These are phyloP conservation scores for Verbascum thapsus DNA, from an alignment of 257 asterid species.

Conservation along the genomic window DNA sequence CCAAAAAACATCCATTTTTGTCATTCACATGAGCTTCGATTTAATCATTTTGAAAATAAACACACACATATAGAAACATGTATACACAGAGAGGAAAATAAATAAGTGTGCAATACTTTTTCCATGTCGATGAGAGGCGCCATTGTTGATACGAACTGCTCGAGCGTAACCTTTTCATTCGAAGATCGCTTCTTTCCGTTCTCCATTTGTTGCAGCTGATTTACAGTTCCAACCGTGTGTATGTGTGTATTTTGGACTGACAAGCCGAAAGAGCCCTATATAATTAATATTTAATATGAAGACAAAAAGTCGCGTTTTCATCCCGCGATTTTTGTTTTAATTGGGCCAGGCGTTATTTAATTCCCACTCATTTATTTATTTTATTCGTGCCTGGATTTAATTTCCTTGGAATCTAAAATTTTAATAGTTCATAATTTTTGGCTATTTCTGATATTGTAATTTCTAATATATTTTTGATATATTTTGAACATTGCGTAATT, in stretches of 20 bases:
- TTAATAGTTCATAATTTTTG: too few relatives aligned
- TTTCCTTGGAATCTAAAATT: too few relatives aligned
- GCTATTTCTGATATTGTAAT: too few relatives aligned
- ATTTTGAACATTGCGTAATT: too few relatives aligned
- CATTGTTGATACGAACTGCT: constrained; percentile 87
- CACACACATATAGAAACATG: neutral
- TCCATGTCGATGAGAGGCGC: constrained; percentile 92
- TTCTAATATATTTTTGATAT: too few relatives aligned
- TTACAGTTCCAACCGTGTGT: constrained; percentile 20
- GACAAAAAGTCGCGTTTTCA: neutral
- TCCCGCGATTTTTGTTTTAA: neutral
- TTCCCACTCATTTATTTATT: too few relatives aligned
- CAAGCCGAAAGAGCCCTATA: neutral
- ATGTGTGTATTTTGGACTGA: constrained; percentile 10
- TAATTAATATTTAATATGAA: neutral
- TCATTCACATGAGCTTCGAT: too few relatives aligned
- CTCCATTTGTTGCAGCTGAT: constrained; percentile 52
- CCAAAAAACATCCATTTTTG: too few relatives aligned
- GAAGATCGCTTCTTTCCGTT: constrained; percentile 42
- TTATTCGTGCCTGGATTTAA: too few relatives aligned
- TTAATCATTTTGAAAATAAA: too few relatives aligned
- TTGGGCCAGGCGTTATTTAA: too few relatives aligned
- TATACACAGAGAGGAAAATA: neutral
- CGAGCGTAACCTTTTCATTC: constrained; percentile 55
- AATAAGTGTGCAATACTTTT: constrained; percentile 45